Conservation (phyloP, 305 asterid genomes). For the Ilex paraguariensis region DNA sequence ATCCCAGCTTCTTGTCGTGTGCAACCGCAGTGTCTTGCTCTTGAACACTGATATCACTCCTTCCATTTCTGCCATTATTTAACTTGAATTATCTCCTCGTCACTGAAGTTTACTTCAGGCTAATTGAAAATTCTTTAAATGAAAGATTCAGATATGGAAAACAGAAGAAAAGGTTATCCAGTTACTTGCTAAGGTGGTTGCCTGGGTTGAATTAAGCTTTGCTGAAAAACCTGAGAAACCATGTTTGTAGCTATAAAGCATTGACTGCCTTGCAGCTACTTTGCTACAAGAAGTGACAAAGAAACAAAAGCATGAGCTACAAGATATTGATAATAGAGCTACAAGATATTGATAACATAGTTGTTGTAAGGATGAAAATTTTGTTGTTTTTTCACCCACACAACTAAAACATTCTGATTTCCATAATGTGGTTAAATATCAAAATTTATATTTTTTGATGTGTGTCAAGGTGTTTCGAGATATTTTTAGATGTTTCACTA, state of each 20-base stretch:
- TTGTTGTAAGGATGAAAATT: too few species aligned
- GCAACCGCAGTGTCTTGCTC: conserved; percentile 38
- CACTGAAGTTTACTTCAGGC: neutral
- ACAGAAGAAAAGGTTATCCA: neutral
- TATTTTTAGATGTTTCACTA: too few species aligned
- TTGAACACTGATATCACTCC: conserved; percentile 60
- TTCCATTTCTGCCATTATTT: conserved; percentile 33
- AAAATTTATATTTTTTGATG: too few species aligned
- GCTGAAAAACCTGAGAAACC: conserved; percentile 64
- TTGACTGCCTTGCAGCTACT: conserved; percentile 44
- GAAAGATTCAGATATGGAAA: neutral
- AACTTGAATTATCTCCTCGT: neutral
- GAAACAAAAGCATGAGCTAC: too few species aligned
- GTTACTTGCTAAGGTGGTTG: conserved; percentile 40
- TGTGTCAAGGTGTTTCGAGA: too few species aligned
- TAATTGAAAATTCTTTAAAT: neutral
- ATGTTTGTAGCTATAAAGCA: conserved; percentile 52
- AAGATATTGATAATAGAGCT: too few species aligned
- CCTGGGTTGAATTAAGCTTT: conserved; percentile 46
- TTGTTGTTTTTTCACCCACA: too few species aligned
- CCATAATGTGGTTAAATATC: too few species aligned
- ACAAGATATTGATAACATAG: too few species aligned
- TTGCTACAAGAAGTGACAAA: conserved; percentile 22
- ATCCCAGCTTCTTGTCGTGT: conserved; percentile 82
- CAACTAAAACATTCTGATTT: too few species aligned